These are phyloP conservation scores for Ophiocordyceps polyrhachis-furcata DNA, from an alignment of 2,329 filamentous ascomycete genomes.

Conservation along the genomic window DNA sequence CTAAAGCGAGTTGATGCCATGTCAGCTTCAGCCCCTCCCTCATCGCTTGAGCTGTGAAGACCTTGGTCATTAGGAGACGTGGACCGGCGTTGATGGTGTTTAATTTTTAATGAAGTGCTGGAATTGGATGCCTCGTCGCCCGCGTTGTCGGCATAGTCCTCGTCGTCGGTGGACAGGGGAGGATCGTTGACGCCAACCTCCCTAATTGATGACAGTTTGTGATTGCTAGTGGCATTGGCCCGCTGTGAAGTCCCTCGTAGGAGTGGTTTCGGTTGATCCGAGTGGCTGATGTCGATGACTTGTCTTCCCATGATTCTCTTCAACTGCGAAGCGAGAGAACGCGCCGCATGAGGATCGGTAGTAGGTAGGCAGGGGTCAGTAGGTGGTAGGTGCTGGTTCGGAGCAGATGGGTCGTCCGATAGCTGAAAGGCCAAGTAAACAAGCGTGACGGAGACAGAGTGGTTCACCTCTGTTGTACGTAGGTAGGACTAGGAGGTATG, in stretches of 20 bases:
- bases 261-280: background rate
- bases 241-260: background rate
- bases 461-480: too few relatives aligned
- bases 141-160: slow-evolving; percentile 5
- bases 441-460: too few relatives aligned
- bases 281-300: background rate
- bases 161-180: slow-evolving; percentile 13
- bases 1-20: slow-evolving; percentile 13
- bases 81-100: slow-evolving; percentile 1
- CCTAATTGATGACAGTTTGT: slow-evolving; percentile 5
- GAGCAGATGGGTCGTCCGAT: too few relatives aligned
- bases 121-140: background rate
- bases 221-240: slow-evolving; percentile 2
- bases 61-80: slow-evolving; percentile 3
- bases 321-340: too few relatives aligned
- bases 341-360: too few relatives aligned
- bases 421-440: too few relatives aligned
- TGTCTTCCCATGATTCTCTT: background rate
- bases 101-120: background rate
- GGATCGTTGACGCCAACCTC: slow-evolving; percentile 5
- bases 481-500: too few relatives aligned
- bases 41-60: slow-evolving; percentile 7
- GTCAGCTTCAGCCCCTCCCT: slow-evolving; percentile 8
- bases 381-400: too few relatives aligned
- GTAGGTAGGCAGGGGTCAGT: too few relatives aligned